These are phyloP conservation scores for Triticum dicoccoides DNA, from an alignment of 176 grass and related monocot species.

Conservation along the genomic window DNA sequence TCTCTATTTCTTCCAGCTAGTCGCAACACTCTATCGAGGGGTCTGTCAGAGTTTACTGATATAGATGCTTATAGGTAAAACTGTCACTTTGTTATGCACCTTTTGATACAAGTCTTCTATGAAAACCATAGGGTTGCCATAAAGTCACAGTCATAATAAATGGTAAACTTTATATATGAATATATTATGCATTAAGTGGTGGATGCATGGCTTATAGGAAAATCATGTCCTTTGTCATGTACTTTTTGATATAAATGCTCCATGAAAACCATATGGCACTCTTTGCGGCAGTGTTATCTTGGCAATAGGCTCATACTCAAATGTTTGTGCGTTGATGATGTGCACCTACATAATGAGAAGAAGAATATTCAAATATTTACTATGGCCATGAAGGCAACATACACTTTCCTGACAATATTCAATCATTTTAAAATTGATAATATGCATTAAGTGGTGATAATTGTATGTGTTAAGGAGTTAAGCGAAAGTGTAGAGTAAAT, in stretches of 20 bases:
- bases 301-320: conserved; percentile 8
- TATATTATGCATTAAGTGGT: not conserved
- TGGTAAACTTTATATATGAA: not conserved
- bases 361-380: not conserved
- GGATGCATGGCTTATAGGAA: not conserved
- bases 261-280: conserved; percentile 43
- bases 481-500: not conserved
- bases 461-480: not conserved
- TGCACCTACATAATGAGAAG: conserved; percentile 2
- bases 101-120: conserved; percentile 6
- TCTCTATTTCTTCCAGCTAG: too few relatives aligned
- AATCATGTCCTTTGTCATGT: not conserved
- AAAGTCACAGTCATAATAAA: not conserved
- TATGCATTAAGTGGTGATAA: not conserved
- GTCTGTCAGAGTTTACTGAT: too few relatives aligned
- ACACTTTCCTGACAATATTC: not conserved
- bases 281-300: conserved; percentile 35
- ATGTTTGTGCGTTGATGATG: not conserved
- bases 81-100: not conserved
- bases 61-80: not conserved
- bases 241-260: conserved; percentile 28
- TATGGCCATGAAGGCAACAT: not conserved
- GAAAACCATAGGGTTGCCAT: conserved; percentile 10
- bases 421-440: not conserved
- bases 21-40: too few relatives aligned